phyloP scores from a whole-genome alignment of 202 grass and related monocot genomes.

The Cymbopogon flexuosus region DNA sequence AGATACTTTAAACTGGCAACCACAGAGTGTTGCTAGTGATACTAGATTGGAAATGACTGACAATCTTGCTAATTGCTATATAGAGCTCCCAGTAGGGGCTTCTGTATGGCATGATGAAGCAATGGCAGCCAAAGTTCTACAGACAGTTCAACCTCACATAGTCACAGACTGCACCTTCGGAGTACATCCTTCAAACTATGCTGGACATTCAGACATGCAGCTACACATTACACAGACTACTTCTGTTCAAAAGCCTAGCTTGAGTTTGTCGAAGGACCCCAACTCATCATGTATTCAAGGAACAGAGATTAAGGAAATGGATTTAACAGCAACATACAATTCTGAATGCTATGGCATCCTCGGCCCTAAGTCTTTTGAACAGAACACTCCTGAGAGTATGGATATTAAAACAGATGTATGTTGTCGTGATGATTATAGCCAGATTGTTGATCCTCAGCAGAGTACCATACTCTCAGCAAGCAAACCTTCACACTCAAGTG shows the following conservation, averaged over 20 bases:
- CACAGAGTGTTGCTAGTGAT: slow-evolving; percentile 4
- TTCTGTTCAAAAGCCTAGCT: slow-evolving; percentile 25
- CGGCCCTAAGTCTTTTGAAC: slow-evolving; percentile 9
- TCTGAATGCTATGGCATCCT: slow-evolving; percentile 16
- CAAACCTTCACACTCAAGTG: background rate
- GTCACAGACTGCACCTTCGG: background rate
- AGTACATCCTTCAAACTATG: slow-evolving; percentile 16
- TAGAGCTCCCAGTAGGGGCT: slow-evolving; percentile 12
- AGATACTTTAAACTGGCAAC: slow-evolving; percentile 25
- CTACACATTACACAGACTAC: slow-evolving; percentile 7
- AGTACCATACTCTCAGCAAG: slow-evolving; percentile 21
- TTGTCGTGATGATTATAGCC: slow-evolving; percentile 17
- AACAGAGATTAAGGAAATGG: slow-evolving; percentile 12
- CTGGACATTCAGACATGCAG: slow-evolving; percentile 11
- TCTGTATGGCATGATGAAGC: slow-evolving; percentile 19
- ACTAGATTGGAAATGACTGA: slow-evolving; percentile 30
- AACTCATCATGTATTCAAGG: slow-evolving; percentile 26
- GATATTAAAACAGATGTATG: background rate
- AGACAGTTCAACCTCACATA: background rate
- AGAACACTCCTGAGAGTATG: slow-evolving; percentile 17
- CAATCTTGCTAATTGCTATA: slow-evolving; percentile 21
- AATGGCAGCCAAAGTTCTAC: slow-evolving; percentile 4
- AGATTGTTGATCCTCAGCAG: slow-evolving; percentile 23
- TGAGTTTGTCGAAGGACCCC: slow-evolving; percentile 14
- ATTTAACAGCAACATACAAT: background rate